Evolutionary conservation across 2,329 filamentous ascomycete species (phyloP).

Genomic region (Aspergillus oerlinghausenensis): DNA sequence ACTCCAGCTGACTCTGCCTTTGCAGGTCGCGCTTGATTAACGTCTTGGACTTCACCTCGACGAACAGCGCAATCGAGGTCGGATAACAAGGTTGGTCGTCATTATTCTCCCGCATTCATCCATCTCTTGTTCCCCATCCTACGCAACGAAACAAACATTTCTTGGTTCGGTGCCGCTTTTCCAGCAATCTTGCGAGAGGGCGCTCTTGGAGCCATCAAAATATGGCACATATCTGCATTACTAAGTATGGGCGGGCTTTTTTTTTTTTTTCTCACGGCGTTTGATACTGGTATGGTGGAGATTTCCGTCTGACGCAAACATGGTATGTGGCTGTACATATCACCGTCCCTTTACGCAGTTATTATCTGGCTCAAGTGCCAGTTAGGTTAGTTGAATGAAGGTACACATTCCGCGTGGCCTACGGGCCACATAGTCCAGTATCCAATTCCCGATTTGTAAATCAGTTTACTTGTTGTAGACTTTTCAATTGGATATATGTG

Average conservation of each 20-base stretch:
- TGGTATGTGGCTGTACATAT: conserved; percentile 21
- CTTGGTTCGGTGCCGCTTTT: background rate
- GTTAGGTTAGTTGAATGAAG: conserved; percentile 24
- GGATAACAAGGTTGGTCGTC: conserved; percentile 35
- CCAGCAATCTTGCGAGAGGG: conserved; percentile 5
- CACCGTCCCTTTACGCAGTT: conserved; percentile 8
- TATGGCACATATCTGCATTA: conserved; percentile 6
- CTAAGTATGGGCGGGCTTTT: background rate
- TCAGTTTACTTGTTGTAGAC: background rate
- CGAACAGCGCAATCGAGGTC: conserved; percentile 16
- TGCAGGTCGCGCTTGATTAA: conserved; percentile 8
- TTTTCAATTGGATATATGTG: no score
- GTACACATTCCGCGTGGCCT: conserved; percentile 17
- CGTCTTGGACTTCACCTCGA: background rate
- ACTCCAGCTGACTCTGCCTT: conserved; percentile 22
- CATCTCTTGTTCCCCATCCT: conserved; percentile 2
- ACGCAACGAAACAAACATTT: background rate
- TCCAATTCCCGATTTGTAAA: background rate
- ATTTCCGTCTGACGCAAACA: conserved; percentile 4
- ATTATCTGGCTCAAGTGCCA: conserved; percentile 12
- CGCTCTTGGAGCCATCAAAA: conserved; percentile 3
- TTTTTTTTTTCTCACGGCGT: background rate
- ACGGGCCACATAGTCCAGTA: conserved; percentile 11
- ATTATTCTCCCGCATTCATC: conserved; percentile 17
- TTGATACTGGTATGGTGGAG: conserved; percentile 4